Conservation (phyloP, 108 stramenopile genomes). For the Pseudonitzschia delicatissima region DNA sequence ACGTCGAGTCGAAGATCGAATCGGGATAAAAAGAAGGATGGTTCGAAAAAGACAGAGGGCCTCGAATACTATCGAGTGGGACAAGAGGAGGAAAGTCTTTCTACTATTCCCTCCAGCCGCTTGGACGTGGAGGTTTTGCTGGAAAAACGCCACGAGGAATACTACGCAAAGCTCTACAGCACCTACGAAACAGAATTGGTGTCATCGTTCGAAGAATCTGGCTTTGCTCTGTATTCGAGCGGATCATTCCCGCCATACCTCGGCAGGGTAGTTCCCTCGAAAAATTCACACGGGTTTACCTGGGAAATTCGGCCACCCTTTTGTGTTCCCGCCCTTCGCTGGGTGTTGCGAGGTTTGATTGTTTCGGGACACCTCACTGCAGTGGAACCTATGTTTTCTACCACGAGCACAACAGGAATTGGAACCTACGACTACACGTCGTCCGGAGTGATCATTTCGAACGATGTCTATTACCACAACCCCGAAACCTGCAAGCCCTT, state of each 20-base stretch:
- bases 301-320: constrained; percentile 83
- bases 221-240: constrained; percentile 44
- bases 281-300: constrained; percentile 19
- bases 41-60: neutral
- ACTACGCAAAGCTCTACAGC: constrained; percentile 63
- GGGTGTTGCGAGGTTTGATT: constrained; percentile 82
- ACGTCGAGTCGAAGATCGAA: neutral
- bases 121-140: constrained; percentile 54
- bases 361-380: constrained; percentile 72
- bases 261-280: constrained; percentile 60
- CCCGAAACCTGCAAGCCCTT: constrained; percentile 41
- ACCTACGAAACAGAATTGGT: constrained; percentile 25
- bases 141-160: constrained; percentile 68
- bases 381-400: constrained; percentile 38
- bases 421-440: constrained; percentile 35
- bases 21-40: neutral
- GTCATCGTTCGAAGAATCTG: constrained; percentile 5
- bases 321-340: constrained; percentile 70
- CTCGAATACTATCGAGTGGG: constrained; percentile 7
- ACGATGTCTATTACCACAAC: constrained; percentile 62
- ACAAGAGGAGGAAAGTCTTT: neutral
- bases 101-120: constrained; percentile 32
- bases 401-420: neutral
- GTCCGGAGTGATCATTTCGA: constrained; percentile 51
- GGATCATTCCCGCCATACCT: constrained; percentile 82